Percentiles rank a stretch among this genome's conserved stretches.
Evolutionary conservation across 805 yeast species (phyloP).

Genomic region (Nakazawaea pomicola): DNA sequence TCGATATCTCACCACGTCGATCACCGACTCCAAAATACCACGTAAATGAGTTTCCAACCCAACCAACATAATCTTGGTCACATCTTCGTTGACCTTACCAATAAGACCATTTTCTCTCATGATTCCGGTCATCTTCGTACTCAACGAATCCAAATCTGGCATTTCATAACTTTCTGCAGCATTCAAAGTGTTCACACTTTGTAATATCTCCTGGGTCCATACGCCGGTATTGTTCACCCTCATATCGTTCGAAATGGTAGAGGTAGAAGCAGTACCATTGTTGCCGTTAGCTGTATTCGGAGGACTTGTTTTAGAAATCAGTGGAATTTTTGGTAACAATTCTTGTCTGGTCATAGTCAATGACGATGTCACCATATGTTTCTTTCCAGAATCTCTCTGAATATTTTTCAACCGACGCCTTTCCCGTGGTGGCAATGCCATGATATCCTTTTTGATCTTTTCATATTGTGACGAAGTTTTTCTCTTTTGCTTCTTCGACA

Average conservation of each 20-base stretch:
- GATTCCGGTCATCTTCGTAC: constrained; percentile 68
- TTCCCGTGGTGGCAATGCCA: constrained; percentile 82
- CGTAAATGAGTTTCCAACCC: constrained; percentile 82
- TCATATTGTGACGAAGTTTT: constrained; percentile 71
- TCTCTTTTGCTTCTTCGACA: constrained; percentile 43
- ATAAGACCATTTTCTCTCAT: constrained; percentile 87
- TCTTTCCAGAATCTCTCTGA: constrained; percentile 77
- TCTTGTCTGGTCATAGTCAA: constrained; percentile 69
- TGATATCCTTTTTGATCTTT: constrained; percentile 75
- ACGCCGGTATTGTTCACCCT: constrained; percentile 45
- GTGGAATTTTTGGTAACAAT: constrained; percentile 80
- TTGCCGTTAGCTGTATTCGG: constrained; percentile 28
- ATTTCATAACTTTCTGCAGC: constrained; percentile 73
- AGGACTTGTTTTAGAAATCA: constrained; percentile 52
- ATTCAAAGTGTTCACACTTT: constrained; percentile 77
- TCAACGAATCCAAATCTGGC: constrained; percentile 72
- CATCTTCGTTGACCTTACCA: constrained; percentile 72
- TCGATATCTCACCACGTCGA: constrained; percentile 66
- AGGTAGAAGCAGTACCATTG: constrained; percentile 15
- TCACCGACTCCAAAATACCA: constrained; percentile 64
- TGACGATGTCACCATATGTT: constrained; percentile 64
- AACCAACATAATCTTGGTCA: constrained; percentile 69
- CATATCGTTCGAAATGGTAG: constrained; percentile 4
- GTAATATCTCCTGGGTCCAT: constrained; percentile 91
- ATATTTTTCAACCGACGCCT: constrained; percentile 80